Evolutionary conservation across 23 red algal species (phyloP), one percentile per base, ranked within the genome.

Genomic region (Gracilaria gracilis): DNA sequence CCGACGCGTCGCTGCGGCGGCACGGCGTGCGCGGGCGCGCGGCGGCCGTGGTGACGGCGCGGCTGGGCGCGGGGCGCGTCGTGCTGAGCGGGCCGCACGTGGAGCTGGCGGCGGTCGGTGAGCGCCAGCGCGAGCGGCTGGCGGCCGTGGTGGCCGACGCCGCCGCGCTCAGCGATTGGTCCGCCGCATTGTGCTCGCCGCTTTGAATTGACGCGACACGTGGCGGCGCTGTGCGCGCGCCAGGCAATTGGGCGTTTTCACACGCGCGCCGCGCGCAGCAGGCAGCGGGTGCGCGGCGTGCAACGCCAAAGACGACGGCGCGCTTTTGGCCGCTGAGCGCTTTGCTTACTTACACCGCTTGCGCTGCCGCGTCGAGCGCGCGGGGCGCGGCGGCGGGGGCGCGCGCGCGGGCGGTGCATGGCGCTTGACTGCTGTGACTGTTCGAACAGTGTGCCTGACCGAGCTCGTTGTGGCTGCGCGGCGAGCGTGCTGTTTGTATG

Each of bases 21-120:
- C 11, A 7, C 42, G 42, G 42, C 42, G 4, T 7, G 5, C 5
- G 61, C 38, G 46, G 12, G 32, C 36, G 25, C 42, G 57, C 48
- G 19, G 84, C 84, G 6, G 84, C 84, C 7, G 84, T 88, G 25
- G 49, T 88, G 39, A 17, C 14, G 4, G 31, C 53, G 35, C 53
- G 40, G 4, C 16, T 23, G 23, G 79, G 51, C 34, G 49, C 12
- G 1, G 79, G 79, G 1, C 17, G 8, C 27, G 79, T 33, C 3
- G 79, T 82, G 53, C 58, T 82, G 21, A 27, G 35, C 53, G 79
- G 79, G 7, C 23, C 49, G 35, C 79, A 82, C 49, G 54, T 53
- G 36, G 79, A 82, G 79, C 53, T 82, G 72, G 31, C 38, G 16
- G 27, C 11, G 6, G 40, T 3, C 0, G 38, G 39, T 25, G 72